Percentiles rank a stretch among this genome's conserved stretches.
Conservation (phyloP, 179 eudicot species). For the Beta corolliflora region DNA sequence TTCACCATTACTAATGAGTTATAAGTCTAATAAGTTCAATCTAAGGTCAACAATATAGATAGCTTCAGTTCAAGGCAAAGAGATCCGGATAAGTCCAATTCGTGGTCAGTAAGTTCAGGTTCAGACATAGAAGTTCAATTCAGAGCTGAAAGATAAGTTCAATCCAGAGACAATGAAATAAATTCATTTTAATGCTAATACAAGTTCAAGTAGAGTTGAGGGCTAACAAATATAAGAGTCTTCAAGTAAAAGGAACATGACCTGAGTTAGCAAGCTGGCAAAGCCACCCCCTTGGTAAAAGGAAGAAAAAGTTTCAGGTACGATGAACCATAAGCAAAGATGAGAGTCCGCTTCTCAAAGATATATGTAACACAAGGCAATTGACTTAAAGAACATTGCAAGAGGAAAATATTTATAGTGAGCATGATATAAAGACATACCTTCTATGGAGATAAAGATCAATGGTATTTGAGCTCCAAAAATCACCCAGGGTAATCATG, state of each 20-base stretch:
- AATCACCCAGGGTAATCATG: slow-evolving; percentile 86
- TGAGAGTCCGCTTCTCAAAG: not conserved
- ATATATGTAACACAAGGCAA: not conserved
- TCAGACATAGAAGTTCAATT: not conserved
- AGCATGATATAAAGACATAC: slow-evolving; percentile 31
- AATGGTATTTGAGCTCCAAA: slow-evolving; percentile 91
- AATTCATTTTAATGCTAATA: no score
- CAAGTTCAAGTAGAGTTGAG: not conserved
- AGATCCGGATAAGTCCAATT: not conserved
- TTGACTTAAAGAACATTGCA: not conserved
- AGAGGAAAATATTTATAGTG: not conserved
- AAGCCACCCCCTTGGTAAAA: not conserved
- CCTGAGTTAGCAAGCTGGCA: not conserved
- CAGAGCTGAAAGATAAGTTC: not conserved
- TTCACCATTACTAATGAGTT: not conserved
- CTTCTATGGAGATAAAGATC: slow-evolving; percentile 93
- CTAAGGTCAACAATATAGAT: not conserved
- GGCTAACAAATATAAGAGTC: not conserved
- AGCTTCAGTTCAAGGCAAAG: not conserved
- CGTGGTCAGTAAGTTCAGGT: no score
- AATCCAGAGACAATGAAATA: not conserved
- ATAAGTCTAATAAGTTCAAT: not conserved
- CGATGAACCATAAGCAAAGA: not conserved
- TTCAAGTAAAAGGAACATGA: not conserved
- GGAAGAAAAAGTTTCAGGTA: not conserved